Percentiles rank a stretch among this genome's conserved stretches.
phyloP scores from a whole-genome alignment of 2,329 filamentous ascomycete genomes.

The Aspergillus latus region DNA sequence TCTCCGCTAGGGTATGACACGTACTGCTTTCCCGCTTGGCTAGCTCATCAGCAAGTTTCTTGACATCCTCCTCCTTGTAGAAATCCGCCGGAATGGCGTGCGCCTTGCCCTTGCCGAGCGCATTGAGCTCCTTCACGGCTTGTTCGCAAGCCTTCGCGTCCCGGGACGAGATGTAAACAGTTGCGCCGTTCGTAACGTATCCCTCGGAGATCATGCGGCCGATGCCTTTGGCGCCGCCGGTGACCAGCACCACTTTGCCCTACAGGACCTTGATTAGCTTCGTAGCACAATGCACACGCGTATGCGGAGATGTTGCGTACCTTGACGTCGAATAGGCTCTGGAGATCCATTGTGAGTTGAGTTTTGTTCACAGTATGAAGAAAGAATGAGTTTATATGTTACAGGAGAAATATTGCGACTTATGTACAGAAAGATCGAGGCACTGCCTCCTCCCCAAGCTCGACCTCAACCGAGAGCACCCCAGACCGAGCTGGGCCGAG shows the following conservation, averaged over 20 bases:
- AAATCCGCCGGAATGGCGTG: slow-evolving; percentile 53
- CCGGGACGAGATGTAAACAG: slow-evolving; percentile 55
- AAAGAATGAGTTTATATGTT: background rate
- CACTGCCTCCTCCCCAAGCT: background rate
- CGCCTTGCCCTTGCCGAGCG: slow-evolving; percentile 53
- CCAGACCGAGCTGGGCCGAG: slow-evolving; percentile 24
- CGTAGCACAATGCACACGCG: background rate
- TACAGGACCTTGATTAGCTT: slow-evolving; percentile 16
- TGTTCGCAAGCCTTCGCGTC: slow-evolving; percentile 53
- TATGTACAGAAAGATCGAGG: background rate
- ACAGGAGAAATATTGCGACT: background rate
- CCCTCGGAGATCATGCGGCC: slow-evolving; percentile 58
- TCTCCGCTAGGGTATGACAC: slow-evolving; percentile 33
- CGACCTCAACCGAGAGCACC: slow-evolving; percentile 17
- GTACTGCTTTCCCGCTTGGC: slow-evolving; percentile 54
- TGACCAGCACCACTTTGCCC: slow-evolving; percentile 52
- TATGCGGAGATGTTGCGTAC: slow-evolving; percentile 36
- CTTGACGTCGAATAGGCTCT: slow-evolving; percentile 60
- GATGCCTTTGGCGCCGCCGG: slow-evolving; percentile 53
- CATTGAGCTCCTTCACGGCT: slow-evolving; percentile 50
- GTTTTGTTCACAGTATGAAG: no score
- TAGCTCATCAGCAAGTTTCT: slow-evolving; percentile 50
- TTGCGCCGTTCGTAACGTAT: slow-evolving; percentile 54
- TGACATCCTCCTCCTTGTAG: slow-evolving; percentile 53
- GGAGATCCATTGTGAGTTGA: slow-evolving; percentile 51